A percentile compares a stretch with the other conserved stretches of the same genome.
phyloP scores from a whole-genome alignment of 1,284 basidiomycete genomes.

The Tremellales sp. region DNA sequence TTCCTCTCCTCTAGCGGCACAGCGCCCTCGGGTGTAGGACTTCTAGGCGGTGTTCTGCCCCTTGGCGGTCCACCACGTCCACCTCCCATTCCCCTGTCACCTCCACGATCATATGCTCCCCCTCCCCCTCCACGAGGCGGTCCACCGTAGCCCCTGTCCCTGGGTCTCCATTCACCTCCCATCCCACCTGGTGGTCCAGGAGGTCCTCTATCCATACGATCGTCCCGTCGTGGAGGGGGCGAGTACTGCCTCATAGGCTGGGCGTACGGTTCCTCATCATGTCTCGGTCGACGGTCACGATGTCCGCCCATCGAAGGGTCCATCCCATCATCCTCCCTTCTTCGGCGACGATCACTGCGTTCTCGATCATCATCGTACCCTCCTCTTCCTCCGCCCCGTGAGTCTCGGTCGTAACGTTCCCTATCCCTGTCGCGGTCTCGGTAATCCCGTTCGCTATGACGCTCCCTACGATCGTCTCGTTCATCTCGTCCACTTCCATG shows the following conservation, averaged over 20 bases:
- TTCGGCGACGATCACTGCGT: slow-evolving; percentile 8
- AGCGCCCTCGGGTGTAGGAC: slow-evolving; percentile 84
- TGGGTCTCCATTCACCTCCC: slow-evolving; percentile 1
- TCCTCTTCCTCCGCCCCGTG: slow-evolving; percentile 1
- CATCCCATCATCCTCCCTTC: slow-evolving; percentile 19
- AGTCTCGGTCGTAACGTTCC: slow-evolving; percentile 7
- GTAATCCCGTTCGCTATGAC: slow-evolving; percentile 3
- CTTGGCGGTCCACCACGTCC: slow-evolving; percentile 47
- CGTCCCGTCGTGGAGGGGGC: slow-evolving; percentile 8
- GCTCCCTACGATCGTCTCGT: neutral
- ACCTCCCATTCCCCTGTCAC: slow-evolving; percentile 40
- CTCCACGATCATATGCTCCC: slow-evolving; percentile 23
- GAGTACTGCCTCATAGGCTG: slow-evolving; percentile 16
- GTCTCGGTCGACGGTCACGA: slow-evolving; percentile 18
- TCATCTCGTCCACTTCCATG: slow-evolving; percentile 8
- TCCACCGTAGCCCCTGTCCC: slow-evolving; percentile 9
- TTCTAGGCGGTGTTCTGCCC: slow-evolving; percentile 58
- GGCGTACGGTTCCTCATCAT: slow-evolving; percentile 11
- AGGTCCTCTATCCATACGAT: slow-evolving; percentile 2
- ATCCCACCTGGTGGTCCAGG: slow-evolving; percentile 3
- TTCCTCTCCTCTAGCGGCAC: slow-evolving; percentile 78
- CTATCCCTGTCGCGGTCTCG: slow-evolving; percentile 16
- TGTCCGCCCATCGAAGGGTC: slow-evolving; percentile 20
- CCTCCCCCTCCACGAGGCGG: slow-evolving; percentile 15
- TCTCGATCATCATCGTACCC: slow-evolving; percentile 7